These are phyloP conservation scores for Clonostachys byssicola DNA, from an alignment of 2,329 filamentous ascomycete genomes.

Conservation along the genomic window DNA sequence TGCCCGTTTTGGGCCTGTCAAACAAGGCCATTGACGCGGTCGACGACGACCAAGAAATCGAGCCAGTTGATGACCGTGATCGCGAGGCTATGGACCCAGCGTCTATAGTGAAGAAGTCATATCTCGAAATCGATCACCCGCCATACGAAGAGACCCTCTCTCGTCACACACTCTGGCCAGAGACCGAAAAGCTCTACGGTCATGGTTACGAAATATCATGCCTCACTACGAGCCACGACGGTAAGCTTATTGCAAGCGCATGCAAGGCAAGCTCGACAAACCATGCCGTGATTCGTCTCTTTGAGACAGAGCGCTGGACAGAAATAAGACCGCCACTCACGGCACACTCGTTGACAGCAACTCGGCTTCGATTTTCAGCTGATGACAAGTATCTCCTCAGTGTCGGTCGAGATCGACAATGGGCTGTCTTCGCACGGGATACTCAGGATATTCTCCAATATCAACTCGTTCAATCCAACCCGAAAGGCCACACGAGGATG, in stretches of 20 bases:
- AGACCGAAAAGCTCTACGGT: conserved; percentile 93
- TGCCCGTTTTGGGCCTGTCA: conserved; percentile 90
- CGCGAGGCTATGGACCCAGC: conserved; percentile 51
- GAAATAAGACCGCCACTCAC: conserved; percentile 79
- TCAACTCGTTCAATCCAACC: conserved; percentile 57
- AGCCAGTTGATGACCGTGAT: conserved; percentile 39
- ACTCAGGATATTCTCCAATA: conserved; percentile 39
- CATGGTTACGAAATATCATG: conserved; percentile 97
- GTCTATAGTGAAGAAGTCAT: conserved; percentile 52
- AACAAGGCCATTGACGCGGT: conserved; percentile 80
- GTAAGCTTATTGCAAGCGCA: conserved; percentile 77
- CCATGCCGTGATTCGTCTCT: conserved; percentile 90
- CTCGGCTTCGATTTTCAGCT: conserved; percentile 72
- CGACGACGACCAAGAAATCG: conserved; percentile 43
- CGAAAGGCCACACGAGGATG: conserved; percentile 89
- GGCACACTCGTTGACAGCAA: conserved; percentile 85
- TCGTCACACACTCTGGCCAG: conserved; percentile 90
- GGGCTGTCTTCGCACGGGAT: conserved; percentile 70
- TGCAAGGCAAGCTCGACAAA: conserved; percentile 91
- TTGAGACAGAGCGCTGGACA: conserved; percentile 83
- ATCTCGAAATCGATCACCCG: conserved; percentile 65
- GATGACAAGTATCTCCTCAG: conserved; percentile 76
- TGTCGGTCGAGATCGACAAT: conserved; percentile 87
- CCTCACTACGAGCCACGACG: conserved; percentile 73
- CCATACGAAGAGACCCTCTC: conserved; percentile 88